Percentiles rank a stretch among this genome's conserved stretches.
Evolutionary conservation across 2,329 filamentous ascomycete species (phyloP).

Genomic region (Ophiostoma novo-ulmi): DNA sequence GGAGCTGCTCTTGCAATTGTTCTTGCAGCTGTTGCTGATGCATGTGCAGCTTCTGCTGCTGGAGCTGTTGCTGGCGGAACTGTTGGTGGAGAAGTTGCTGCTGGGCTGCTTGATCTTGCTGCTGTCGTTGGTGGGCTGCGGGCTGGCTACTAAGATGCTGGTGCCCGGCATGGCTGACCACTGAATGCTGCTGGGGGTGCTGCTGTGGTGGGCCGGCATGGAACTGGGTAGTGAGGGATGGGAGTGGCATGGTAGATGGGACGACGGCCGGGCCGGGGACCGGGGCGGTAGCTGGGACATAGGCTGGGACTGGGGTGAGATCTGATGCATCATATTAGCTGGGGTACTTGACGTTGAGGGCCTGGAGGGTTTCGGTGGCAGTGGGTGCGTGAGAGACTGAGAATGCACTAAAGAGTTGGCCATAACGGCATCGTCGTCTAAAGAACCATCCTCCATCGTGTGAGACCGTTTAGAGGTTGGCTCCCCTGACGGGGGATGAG

Average conservation of each 20-base stretch:
- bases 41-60: background rate
- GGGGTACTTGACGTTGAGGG: background rate
- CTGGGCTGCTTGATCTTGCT: background rate
- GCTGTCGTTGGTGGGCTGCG: background rate
- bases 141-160: background rate
- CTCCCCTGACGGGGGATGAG: background rate
- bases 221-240: background rate
- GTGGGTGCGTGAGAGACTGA: background rate
- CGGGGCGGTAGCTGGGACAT: background rate
- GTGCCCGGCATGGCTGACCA: background rate
- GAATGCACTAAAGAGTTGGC: background rate
- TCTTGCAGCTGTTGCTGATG: background rate
- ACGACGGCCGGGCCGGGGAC: background rate
- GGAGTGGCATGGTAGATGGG: background rate
- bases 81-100: background rate
- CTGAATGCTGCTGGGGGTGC: background rate
- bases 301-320: background rate
- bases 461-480: background rate
- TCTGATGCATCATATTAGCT: constrained; percentile 4
- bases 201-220: background rate
- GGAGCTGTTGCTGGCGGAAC: constrained; percentile 3
- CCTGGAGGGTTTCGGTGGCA: background rate
- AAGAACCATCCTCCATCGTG: background rate
- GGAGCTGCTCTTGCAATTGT: background rate
- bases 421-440: background rate